phyloP scores from a whole-genome alignment of 768 basidiomycete genomes.

The Saitozyma podzolica region DNA sequence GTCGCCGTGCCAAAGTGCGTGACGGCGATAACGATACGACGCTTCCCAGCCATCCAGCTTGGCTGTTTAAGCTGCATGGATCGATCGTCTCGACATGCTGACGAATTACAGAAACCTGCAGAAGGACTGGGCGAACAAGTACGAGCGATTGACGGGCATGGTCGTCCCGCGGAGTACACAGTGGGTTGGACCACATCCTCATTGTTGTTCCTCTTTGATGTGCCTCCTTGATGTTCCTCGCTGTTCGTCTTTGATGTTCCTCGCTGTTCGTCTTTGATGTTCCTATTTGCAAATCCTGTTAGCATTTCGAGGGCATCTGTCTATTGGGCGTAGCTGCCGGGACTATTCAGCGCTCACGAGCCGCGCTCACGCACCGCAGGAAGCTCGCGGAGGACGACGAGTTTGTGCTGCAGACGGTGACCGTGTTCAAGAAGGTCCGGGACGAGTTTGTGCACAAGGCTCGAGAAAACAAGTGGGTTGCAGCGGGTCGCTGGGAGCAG shows the following conservation, averaged over 20 bases:
- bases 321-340: too few species aligned
- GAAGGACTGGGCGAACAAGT: constrained; percentile 86
- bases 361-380: too few species aligned
- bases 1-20: constrained; percentile 92
- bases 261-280: too few species aligned
- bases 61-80: background rate
- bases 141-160: constrained; percentile 83
- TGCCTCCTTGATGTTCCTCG: background rate
- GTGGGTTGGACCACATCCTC: constrained; percentile 57
- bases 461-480: constrained; percentile 82
- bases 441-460: constrained; percentile 93
- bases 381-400: constrained; percentile 81
- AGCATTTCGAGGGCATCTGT: too few species aligned
- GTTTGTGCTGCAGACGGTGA: constrained; percentile 77
- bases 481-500: background rate
- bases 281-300: too few species aligned
- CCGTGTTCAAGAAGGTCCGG: constrained; percentile 84
- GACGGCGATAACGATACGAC: background rate
- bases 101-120: constrained; percentile 62
- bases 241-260: too few species aligned
- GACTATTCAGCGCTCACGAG: too few species aligned
- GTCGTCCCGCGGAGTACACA: constrained; percentile 88
- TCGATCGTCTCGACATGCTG: constrained; percentile 2
- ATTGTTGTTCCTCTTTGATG: background rate
- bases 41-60: background rate